Evolutionary conservation across 2,329 filamentous ascomycete genomes (phyloP).

Genomic region (Xylariales sp.): DNA sequence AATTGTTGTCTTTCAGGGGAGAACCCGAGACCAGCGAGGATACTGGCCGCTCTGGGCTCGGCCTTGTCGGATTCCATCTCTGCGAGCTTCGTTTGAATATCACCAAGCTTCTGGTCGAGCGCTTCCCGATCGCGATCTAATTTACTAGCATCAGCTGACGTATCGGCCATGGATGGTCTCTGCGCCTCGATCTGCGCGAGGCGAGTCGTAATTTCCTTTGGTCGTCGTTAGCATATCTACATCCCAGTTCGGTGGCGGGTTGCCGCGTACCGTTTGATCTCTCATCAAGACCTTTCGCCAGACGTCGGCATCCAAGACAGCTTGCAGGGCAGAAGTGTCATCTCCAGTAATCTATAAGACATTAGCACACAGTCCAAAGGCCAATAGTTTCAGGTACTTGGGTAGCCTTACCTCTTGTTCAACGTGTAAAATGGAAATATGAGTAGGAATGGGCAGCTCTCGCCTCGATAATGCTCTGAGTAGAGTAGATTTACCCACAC

Average conservation of each 20-base stretch:
- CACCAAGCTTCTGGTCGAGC: slow-evolving; percentile 88
- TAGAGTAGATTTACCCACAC: slow-evolving; percentile 97
- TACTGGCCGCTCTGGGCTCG: slow-evolving; percentile 93
- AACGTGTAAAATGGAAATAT: slow-evolving; percentile 98
- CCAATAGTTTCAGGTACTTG: neutral
- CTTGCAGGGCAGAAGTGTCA: slow-evolving; percentile 93
- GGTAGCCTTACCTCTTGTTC: slow-evolving; percentile 85
- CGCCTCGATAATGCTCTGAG: slow-evolving; percentile 89
- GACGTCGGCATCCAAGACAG: slow-evolving; percentile 95
- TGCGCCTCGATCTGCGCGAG: slow-evolving; percentile 82
- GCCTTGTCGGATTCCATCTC: slow-evolving; percentile 99
- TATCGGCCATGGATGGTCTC: slow-evolving; percentile 85
- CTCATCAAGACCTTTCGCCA: slow-evolving; percentile 95
- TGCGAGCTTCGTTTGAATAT: slow-evolving; percentile 89
- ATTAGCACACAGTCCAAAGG: slow-evolving; percentile 39
- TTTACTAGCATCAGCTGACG: slow-evolving; percentile 85
- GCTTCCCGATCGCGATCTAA: slow-evolving; percentile 90
- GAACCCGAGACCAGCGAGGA: slow-evolving; percentile 96
- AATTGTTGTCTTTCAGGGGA: slow-evolving; percentile 91
- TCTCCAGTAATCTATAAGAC: slow-evolving; percentile 82
- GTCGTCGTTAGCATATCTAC: slow-evolving; percentile 48
- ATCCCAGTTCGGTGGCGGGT: neutral
- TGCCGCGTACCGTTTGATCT: slow-evolving; percentile 79
- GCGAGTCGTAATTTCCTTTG: slow-evolving; percentile 79
- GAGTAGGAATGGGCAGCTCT: slow-evolving; percentile 94